Conservation (phyloP, 177 flowering plant species). For the Tripterygium wilfordii region DNA sequence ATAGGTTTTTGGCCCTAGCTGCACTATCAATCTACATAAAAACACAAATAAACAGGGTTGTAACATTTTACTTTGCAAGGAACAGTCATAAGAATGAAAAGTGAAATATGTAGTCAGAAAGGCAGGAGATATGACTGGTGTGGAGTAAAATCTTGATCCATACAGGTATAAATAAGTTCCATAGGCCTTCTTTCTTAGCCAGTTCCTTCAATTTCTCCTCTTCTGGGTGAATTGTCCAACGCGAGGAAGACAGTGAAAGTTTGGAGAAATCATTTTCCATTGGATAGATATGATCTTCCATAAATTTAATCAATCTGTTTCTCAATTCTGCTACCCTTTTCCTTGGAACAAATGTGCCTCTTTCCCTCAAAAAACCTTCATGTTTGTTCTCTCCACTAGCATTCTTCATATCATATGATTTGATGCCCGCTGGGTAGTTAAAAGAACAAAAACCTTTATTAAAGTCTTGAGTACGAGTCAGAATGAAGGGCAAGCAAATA, state of each 20-base stretch:
- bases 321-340: conserved; percentile 48
- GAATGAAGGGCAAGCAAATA: no score
- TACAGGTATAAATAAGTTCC: conserved; percentile 96
- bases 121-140: background rate
- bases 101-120: conserved; percentile 1
- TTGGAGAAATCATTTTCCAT: conserved; percentile 72
- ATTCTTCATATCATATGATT: conserved; percentile 18
- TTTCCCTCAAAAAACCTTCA: conserved; percentile 18
- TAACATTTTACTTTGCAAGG: no score
- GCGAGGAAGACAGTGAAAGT: conserved; percentile 63
- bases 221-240: conserved; percentile 93
- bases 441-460: no score
- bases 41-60: conserved; percentile 4
- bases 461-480: no score
- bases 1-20: conserved; percentile 64
- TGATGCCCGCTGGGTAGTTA: conserved; percentile 20
- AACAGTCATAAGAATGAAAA: no score
- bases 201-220: conserved; percentile 84
- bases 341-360: conserved; percentile 67
- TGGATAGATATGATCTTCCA: conserved; percentile 85
- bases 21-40: conserved; percentile 83
- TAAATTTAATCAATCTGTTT: conserved; percentile 67
- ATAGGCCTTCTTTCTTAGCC: conserved; percentile 87
- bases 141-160: no score
- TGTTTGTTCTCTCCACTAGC: conserved; percentile 18